These are phyloP conservation scores for Lachancea cidri DNA, from an alignment of 805 yeast genomes.

Conservation along the genomic window DNA sequence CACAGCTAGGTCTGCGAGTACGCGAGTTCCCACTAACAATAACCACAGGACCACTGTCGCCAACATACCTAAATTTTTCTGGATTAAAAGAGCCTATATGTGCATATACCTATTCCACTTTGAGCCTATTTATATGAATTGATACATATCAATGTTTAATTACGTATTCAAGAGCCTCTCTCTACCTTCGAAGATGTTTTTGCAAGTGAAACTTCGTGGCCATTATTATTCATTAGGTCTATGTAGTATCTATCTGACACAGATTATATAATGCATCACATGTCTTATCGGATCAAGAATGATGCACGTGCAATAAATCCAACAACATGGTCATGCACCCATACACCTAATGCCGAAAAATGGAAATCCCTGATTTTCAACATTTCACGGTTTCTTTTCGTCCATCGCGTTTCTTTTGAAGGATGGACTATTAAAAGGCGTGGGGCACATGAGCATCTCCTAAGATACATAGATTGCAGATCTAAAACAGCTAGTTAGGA, in stretches of 20 bases:
- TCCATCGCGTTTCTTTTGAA: background rate
- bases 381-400: background rate
- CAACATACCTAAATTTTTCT: no score
- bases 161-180: no score
- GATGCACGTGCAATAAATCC: background rate
- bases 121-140: no score
- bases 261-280: background rate
- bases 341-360: background rate
- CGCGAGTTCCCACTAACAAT: background rate
- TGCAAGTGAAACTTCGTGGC: background rate
- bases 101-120: no score
- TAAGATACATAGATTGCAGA: no score
- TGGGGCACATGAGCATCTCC: background rate
- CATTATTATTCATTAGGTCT: no score
- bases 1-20: constrained; percentile 9
- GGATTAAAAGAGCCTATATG: no score
- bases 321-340: background rate
- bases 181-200: no score
- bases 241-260: no score
- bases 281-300: background rate
- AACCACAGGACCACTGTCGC: constrained; percentile 1
- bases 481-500: no score
- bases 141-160: no score
- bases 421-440: background rate
- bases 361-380: background rate